These are phyloP conservation scores for Coemansia aciculifera DNA, from an alignment of 192 early-diverging fungal genomes.

Conservation along the genomic window DNA sequence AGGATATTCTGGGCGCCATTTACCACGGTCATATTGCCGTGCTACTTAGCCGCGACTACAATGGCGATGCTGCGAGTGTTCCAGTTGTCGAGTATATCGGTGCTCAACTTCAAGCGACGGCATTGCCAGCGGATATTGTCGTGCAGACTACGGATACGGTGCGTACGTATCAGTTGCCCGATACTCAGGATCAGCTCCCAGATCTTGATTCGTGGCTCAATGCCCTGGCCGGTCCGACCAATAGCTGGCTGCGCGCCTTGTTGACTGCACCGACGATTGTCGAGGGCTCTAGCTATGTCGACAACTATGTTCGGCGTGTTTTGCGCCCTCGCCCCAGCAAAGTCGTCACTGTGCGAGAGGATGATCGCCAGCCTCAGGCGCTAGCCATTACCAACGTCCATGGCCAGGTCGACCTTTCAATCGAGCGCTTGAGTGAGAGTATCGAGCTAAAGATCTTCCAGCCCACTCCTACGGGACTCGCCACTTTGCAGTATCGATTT, in stretches of 20 bases:
- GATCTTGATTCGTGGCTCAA: slow-evolving; percentile 60
- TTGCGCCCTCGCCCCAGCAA: slow-evolving; percentile 62
- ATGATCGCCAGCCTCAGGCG: background rate
- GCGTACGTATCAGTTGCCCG: slow-evolving; percentile 11
- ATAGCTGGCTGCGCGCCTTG: slow-evolving; percentile 81
- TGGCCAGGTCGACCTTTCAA: slow-evolving; percentile 72
- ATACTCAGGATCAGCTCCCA: slow-evolving; percentile 10
- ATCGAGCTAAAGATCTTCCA: slow-evolving; percentile 51
- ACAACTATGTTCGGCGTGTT: slow-evolving; percentile 62
- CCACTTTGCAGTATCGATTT: slow-evolving; percentile 25
- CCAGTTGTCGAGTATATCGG: slow-evolving; percentile 76
- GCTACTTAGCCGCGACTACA: slow-evolving; percentile 74
- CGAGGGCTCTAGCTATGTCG: slow-evolving; percentile 65
- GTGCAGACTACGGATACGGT: background rate
- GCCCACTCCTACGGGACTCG: slow-evolving; percentile 40
- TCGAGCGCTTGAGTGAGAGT: slow-evolving; percentile 74
- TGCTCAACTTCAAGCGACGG: background rate
- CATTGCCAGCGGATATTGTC: background rate
- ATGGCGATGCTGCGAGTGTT: slow-evolving; percentile 58
- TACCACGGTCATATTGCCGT: slow-evolving; percentile 76
- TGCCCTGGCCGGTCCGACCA: slow-evolving; percentile 63
- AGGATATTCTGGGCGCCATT: slow-evolving; percentile 81
- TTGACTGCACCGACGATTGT: slow-evolving; percentile 72
- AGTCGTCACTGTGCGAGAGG: slow-evolving; percentile 20
- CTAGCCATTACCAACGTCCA: slow-evolving; percentile 30